These are phyloP conservation scores for Eucalyptus marginata DNA, from an alignment of 345 rosid species.

Conservation along the genomic window DNA sequence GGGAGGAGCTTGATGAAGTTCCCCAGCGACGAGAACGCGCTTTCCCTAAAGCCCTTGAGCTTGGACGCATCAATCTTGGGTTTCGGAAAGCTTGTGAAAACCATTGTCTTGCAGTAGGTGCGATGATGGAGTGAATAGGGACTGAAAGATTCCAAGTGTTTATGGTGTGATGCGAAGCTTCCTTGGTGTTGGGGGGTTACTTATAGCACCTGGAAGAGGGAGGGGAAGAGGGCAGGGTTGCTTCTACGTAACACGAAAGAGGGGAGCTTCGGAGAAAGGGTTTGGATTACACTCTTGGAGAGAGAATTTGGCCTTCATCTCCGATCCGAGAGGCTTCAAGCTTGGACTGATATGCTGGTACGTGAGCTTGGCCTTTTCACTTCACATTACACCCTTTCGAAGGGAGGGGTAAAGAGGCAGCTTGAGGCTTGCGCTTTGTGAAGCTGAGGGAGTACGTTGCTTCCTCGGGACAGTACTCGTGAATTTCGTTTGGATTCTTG, in stretches of 20 bases:
- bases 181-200: neutral
- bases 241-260: slow-evolving; percentile 9
- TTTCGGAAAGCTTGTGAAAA: neutral
- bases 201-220: neutral
- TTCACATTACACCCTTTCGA: neutral
- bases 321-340: neutral
- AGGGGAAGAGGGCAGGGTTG: neutral
- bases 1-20: slow-evolving; percentile 83
- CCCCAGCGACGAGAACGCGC: slow-evolving; percentile 34
- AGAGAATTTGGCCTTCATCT: neutral
- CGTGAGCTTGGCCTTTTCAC: neutral
- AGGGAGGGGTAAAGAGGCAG: neutral
- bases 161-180: neutral
- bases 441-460: neutral
- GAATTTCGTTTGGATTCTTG: neutral
- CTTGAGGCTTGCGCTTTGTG: neutral
- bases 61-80: neutral
- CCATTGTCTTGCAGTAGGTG: neutral
- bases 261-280: neutral
- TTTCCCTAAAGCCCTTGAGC: slow-evolving; percentile 13
- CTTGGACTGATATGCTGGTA: neutral
- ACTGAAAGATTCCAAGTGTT: neutral
- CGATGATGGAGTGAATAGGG: neutral
- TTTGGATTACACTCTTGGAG: neutral
- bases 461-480: neutral